Base-by-base conservation (phyloP, 768 basidiomycete species). In the Suillus hirtellus region DNA sequence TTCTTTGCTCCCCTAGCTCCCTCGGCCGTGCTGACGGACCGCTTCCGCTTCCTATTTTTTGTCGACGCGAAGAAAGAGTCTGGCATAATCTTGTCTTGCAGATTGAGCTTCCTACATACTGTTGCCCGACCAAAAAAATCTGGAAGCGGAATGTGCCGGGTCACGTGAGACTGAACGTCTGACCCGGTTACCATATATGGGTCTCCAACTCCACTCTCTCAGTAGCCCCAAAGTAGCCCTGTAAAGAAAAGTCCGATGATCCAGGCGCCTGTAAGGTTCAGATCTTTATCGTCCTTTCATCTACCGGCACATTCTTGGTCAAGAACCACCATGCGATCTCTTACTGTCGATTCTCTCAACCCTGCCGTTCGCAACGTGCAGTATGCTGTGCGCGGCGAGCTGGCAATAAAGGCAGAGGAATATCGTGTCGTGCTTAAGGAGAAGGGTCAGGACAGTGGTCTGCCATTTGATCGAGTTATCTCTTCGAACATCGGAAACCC, bases 401-500 rank as follows among this genome's bases (percentile, higher is more conserved):
- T 99, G 66, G 95, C 96, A 4, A 92, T 98, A 80, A 93, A 91
- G 74, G 94, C 96, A 0, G 95, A 98, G 76, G 79, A 86, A 60
- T 88, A 92, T 68, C 84, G 90, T 61, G 88, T 89, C 59, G 76
- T 82, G 68, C 85, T 99, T 71, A 84, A 86, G 76, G 76, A 82
- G 62, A 77, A 79, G 27, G 72, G 70, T 17, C 46, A 38, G 2
- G 15, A 80, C 63, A 78, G 84, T 66, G 80, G 79, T 21, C 82
- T 98, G 17, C 94, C 95, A 17, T 99, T 99, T 77, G 84, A 87
- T 73, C 85, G 86, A 69, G 83, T 99, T 76, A 96, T 97, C 75
- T 90, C 87, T 35, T 93, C 94, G 65, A 99, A 99, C 79, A 99
- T 99, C 64, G 96, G 96, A 11, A 99, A 99, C 72, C 96, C 97